Evolutionary conservation across 2,329 filamentous ascomycete genomes (phyloP), one percentile per base, ranked within the genome.

Genomic region (Aphanocladium album): DNA sequence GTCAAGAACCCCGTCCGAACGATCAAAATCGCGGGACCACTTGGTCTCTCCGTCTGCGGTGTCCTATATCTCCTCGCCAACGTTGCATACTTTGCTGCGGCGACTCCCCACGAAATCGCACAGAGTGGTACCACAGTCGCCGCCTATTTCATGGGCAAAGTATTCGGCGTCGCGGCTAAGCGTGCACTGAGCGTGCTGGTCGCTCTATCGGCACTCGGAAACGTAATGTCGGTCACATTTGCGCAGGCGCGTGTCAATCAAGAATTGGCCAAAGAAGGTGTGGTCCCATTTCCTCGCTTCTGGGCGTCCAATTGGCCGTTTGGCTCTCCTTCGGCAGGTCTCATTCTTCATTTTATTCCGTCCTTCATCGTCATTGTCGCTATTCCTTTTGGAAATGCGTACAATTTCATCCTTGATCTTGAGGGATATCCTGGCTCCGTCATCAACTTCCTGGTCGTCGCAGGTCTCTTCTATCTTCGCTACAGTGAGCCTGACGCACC

Each of bases 361-460:
- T 64, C 63, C 9, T 63, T 64, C 25, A 62, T 66, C 35, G 58
- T 66, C 23, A 66, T 66, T 8, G 64, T 64, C 19, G 64, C 63
- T n/a, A 66, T 66, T 49, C 64, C 64, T 2, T 66, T 66, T 23
- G 64, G 63, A 35, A 61, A 64, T 25, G 19, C 63, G 16, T 64
- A 64, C 54, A 64, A 46, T 46, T 64, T 64, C 25, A 64, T 64
- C 25, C 62, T 64, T 37, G 63, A 64, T 33, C 33, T 64, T 0
- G 63, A 64, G 30, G 63, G 63, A 12, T 64, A 64, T 17, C 57
- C 57, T 9, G 57, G 35, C 4, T 62, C 63, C 12, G 62, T 64
- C 23, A 63, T 64, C 49, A 64, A 61, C 50, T 62, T 63, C 21
- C 53, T 63, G 1, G 63, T 64, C 11, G 65, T 67, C 17, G 23